These are phyloP conservation scores for Actinomortierella ambigua DNA, from an alignment of 371 early-diverging fungal genomes.

Conservation along the genomic window DNA sequence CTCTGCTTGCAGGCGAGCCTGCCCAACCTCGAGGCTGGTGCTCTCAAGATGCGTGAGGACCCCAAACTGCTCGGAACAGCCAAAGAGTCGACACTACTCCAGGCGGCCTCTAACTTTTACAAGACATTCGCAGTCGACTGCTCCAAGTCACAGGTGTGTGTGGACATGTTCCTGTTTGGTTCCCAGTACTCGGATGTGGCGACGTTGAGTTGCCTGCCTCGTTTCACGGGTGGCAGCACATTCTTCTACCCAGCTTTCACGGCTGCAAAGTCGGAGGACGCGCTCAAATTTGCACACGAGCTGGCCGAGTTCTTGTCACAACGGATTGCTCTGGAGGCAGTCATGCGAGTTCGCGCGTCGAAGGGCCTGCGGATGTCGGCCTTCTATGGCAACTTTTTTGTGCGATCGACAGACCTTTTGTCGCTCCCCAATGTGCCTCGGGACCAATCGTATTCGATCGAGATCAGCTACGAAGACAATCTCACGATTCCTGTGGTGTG, in stretches of 20 bases:
- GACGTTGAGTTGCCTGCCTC: constrained; percentile 84
- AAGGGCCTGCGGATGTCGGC: constrained; percentile 84
- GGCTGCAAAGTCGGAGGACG: constrained; percentile 85
- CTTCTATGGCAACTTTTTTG: constrained; percentile 97
- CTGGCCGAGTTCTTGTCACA: constrained; percentile 82
- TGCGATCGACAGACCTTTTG: constrained; percentile 94
- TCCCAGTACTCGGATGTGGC: constrained; percentile 93
- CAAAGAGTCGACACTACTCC: constrained; percentile 84
- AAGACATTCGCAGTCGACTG: constrained; percentile 94
- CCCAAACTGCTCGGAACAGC: constrained; percentile 85
- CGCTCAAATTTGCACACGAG: constrained; percentile 89
- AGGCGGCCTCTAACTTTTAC: constrained; percentile 89
- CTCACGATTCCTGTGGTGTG: constrained; percentile 81
- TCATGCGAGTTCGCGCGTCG: constrained; percentile 93
- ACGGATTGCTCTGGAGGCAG: constrained; percentile 93
- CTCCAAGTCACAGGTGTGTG: constrained; percentile 88
- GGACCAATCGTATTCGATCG: constrained; percentile 93
- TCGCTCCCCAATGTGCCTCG: constrained; percentile 95
- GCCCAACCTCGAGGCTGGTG: constrained; percentile 84
- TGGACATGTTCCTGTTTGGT: constrained; percentile 95
- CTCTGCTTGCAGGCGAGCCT: constrained; percentile 81
- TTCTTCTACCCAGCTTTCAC: constrained; percentile 97
- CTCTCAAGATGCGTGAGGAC: constrained; percentile 86
- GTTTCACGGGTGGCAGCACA: constrained; percentile 94
- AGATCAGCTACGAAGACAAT: constrained; percentile 87